Percentiles rank a stretch among this genome's conserved stretches.
These are phyloP conservation scores for Volvariella volvacea DNA, from an alignment of 1,284 basidiomycete species.

Conservation along the genomic window DNA sequence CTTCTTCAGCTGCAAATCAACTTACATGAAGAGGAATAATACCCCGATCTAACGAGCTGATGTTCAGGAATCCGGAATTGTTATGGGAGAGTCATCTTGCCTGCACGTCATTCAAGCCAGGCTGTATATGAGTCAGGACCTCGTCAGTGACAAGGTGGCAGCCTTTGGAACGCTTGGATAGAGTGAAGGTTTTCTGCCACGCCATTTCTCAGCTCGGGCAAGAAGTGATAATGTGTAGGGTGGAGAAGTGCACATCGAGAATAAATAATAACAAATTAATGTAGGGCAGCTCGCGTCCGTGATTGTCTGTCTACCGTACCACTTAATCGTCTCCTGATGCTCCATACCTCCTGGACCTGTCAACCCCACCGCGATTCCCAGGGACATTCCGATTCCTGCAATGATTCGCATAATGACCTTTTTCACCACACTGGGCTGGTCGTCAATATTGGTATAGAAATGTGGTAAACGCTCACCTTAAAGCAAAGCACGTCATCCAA, in stretches of 20 bases:
- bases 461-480: constrained; percentile 48
- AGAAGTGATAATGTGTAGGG: background rate
- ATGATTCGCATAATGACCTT: constrained; percentile 93
- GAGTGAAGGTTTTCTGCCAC: constrained; percentile 86
- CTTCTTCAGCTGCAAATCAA: constrained; percentile 7
- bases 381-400: constrained; percentile 83
- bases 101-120: constrained; percentile 68
- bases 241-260: background rate
- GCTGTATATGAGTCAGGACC: constrained; percentile 62
- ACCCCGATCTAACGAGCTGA: constrained; percentile 54
- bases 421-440: constrained; percentile 67
- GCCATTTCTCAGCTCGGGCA: constrained; percentile 58
- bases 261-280: constrained; percentile 2
- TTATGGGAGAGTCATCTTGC: constrained; percentile 27
- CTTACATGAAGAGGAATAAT: constrained; percentile 71
- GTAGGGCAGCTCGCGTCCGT: too few species aligned
- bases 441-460: constrained; percentile 7
- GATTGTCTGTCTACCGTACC: too few species aligned
- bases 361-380: constrained; percentile 70
- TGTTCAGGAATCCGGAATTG: background rate
- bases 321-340: background rate
- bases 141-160: constrained; percentile 88
- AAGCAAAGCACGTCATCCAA: constrained; percentile 87
- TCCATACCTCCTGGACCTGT: constrained; percentile 38
- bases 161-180: constrained; percentile 54